Conservation (phyloP, 805 yeast species). For the Wickerhamiella lipophila region DNA sequence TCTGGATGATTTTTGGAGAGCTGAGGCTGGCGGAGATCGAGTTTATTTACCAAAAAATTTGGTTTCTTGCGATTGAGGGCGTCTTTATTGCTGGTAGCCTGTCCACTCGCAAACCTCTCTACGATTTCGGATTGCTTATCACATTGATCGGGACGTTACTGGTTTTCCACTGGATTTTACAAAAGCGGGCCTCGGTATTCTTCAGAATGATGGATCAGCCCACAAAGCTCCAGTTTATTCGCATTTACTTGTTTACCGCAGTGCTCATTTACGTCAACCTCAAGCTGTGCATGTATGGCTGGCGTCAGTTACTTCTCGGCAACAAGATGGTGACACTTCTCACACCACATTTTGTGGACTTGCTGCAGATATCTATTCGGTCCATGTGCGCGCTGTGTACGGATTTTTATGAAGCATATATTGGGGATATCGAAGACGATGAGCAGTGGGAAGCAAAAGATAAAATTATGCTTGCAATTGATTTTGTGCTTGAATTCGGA, state of each 20-base stretch:
- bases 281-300: constrained; percentile 23
- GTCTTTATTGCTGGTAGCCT: constrained; percentile 42
- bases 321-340: not conserved
- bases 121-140: constrained; percentile 31
- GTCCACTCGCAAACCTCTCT: constrained; percentile 37
- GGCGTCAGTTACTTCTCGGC: constrained; percentile 5
- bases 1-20: constrained; percentile 54
- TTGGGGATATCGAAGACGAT: constrained; percentile 24
- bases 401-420: constrained; percentile 10
- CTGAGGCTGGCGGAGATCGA: constrained; percentile 64
- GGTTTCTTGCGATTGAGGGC: constrained; percentile 46
- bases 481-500: constrained; percentile 23
- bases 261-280: constrained; percentile 41
- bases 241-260: constrained; percentile 36
- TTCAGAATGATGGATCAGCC: constrained; percentile 34
- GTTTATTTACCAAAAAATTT: constrained; percentile 53
- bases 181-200: constrained; percentile 39
- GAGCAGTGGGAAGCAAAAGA: constrained; percentile 59
- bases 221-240: constrained; percentile 27
- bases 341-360: constrained; percentile 1
- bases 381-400: constrained; percentile 37
- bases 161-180: constrained; percentile 64
- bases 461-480: constrained; percentile 46
- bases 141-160: constrained; percentile 31
- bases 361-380: constrained; percentile 19